These are phyloP conservation scores for Colletotrichum liriopes DNA, from an alignment of 2,329 filamentous ascomycete genomes.

Conservation along the genomic window DNA sequence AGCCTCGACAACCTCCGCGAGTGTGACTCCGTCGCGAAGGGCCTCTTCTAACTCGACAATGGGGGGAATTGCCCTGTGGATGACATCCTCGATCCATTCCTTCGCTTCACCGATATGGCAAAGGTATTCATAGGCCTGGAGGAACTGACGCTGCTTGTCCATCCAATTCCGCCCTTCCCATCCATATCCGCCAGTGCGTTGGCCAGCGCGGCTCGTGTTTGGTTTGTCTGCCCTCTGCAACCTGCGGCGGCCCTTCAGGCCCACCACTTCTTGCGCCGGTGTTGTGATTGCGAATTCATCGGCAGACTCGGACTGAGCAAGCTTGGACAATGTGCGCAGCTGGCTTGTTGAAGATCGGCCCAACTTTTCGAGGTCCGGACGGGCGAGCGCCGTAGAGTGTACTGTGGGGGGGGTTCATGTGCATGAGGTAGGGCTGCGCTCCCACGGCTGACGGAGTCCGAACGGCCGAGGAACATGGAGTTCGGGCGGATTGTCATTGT, in stretches of 20 bases:
- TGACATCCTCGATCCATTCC: constrained; percentile 97
- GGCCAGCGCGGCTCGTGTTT: constrained; percentile 62
- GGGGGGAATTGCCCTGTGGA: constrained; percentile 86
- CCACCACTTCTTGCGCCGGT: constrained; percentile 87
- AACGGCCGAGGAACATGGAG: constrained; percentile 73
- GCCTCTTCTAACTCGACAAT: constrained; percentile 96
- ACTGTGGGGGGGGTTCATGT: constrained; percentile 52
- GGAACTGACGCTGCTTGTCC: constrained; percentile 97
- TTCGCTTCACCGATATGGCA: constrained; percentile 99
- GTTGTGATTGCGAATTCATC: constrained; percentile 87
- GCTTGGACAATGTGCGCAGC: constrained; percentile 86
- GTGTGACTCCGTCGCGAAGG: constrained; percentile 90
- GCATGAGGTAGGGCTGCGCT: constrained; percentile 51
- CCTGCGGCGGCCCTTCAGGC: constrained; percentile 86
- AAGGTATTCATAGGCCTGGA: constrained; percentile 98
- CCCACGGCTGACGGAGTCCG: constrained; percentile 65
- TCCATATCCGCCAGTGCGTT: constrained; percentile 68
- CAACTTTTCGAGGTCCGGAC: constrained; percentile 84
- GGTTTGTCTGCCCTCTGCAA: constrained; percentile 80
- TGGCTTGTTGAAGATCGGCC: constrained; percentile 93
- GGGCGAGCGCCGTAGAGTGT: constrained; percentile 66
- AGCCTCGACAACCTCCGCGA: constrained; percentile 94
- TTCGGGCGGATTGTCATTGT: constrained; percentile 66
- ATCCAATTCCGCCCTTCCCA: constrained; percentile 96
- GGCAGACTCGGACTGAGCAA: constrained; percentile 81